Evolutionary conservation across 2,329 filamentous ascomycete genomes (phyloP).

Genomic region (Thelonectria rubi): DNA sequence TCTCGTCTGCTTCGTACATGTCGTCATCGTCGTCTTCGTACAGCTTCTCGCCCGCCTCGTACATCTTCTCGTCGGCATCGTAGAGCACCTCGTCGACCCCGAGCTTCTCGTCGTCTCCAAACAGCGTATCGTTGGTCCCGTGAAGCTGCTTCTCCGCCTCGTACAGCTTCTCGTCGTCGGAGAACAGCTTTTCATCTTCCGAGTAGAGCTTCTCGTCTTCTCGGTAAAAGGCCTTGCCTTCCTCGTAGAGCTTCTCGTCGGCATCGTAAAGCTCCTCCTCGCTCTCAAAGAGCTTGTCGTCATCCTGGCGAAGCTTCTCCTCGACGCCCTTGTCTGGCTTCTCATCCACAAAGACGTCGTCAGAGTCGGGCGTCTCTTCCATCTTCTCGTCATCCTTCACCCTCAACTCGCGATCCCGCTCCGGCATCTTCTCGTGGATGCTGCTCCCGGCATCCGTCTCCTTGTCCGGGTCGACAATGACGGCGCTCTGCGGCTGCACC

Average conservation of each 20-base stretch:
- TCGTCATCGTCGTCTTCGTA: slow-evolving; percentile 2
- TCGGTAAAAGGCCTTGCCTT: neutral
- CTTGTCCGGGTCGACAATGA: slow-evolving; percentile 53
- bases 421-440: slow-evolving; percentile 25
- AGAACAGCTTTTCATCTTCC: neutral
- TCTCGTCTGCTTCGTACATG: neutral
- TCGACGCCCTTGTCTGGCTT: neutral
- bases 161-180: slow-evolving; percentile 13
- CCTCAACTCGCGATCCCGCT: slow-evolving; percentile 13
- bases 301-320: neutral
- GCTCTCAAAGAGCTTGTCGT: slow-evolving; percentile 4
- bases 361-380: slow-evolving; percentile 24
- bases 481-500: slow-evolving; percentile 47
- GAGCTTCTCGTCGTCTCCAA: neutral
- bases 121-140: slow-evolving; percentile 7
- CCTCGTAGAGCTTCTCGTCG: slow-evolving; percentile 5
- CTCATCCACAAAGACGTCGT: slow-evolving; percentile 8
- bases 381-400: slow-evolving; percentile 24
- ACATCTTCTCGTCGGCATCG: slow-evolving; percentile 8
- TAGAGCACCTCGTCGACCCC: neutral
- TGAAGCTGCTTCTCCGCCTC: neutral
- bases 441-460: slow-evolving; percentile 29
- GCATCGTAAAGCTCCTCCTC: neutral
- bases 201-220: slow-evolving; percentile 11
- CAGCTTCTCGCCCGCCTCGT: too few relatives aligned